Conservation (phyloP, 2,329 filamentous ascomycete genomes). For the Falciphora oryzae region DNA sequence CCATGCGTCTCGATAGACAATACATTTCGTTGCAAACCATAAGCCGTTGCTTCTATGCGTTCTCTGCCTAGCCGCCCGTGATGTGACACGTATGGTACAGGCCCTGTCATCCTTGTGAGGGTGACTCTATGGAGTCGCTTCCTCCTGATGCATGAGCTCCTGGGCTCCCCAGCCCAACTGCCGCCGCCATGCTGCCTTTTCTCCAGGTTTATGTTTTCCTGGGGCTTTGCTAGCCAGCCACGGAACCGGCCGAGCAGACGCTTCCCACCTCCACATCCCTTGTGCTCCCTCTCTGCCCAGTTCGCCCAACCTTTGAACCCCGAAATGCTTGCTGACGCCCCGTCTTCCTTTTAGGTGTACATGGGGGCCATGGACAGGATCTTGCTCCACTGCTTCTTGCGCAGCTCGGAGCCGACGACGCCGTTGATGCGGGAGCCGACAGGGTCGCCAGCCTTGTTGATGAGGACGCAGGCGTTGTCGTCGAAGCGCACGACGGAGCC, state of each 20-base stretch:
- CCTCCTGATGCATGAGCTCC: background rate
- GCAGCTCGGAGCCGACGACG: slow-evolving; percentile 83
- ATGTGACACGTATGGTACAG: background rate
- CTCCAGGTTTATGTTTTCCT: background rate
- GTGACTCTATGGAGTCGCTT: background rate
- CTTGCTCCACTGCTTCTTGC: slow-evolving; percentile 95
- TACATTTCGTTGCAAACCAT: background rate
- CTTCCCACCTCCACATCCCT: background rate
- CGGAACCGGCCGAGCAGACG: too few species aligned
- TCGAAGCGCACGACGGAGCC: slow-evolving; percentile 90
- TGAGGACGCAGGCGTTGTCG: slow-evolving; percentile 95
- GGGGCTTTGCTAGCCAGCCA: background rate
- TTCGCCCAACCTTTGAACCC: background rate
- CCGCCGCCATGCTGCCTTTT: too few species aligned
- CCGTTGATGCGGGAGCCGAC: slow-evolving; percentile 90
- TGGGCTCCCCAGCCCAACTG: background rate
- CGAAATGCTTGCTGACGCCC: too few species aligned
- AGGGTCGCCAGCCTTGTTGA: slow-evolving; percentile 95
- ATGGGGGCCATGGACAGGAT: slow-evolving; percentile 89
- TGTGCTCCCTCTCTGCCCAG: background rate
- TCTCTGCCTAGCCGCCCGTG: background rate
- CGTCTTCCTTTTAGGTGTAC: slow-evolving; percentile 38
- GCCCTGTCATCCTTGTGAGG: background rate
- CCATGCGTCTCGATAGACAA: background rate
- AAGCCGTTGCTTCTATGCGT: background rate